phyloP scores from a whole-genome alignment of 192 early-diverging fungal species.

The Umbelopsis ramanniana region DNA sequence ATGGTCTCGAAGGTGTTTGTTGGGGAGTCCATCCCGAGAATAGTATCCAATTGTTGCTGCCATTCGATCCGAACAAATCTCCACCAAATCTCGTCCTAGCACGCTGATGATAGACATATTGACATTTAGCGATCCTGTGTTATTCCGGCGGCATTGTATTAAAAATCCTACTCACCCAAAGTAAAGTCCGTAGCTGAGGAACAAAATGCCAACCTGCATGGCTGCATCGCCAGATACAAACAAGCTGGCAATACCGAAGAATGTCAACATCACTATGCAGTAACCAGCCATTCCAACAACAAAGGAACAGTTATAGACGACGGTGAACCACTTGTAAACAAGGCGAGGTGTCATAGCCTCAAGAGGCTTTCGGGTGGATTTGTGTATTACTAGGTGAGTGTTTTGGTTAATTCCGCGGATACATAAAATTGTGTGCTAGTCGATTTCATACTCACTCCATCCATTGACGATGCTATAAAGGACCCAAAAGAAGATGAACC shows the following conservation, averaged over 20 bases:
- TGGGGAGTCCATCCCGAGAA: constrained; percentile 62
- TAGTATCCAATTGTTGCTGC: constrained; percentile 65
- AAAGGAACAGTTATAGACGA: constrained; percentile 63
- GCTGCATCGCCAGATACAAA: constrained; percentile 46
- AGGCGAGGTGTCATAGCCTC: constrained; percentile 62
- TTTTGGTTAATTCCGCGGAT: neutral
- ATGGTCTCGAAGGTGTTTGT: constrained; percentile 53
- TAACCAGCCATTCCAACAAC: constrained; percentile 60
- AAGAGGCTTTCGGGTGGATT: constrained; percentile 61
- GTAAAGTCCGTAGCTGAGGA: constrained; percentile 62
- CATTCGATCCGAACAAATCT: constrained; percentile 67
- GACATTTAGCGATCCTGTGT: neutral
- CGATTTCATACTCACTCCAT: constrained; percentile 27
- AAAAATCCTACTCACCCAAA: constrained; percentile 54
- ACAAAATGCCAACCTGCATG: constrained; percentile 47
- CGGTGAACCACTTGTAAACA: constrained; percentile 65
- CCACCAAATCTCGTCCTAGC: constrained; percentile 63
- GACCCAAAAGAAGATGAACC: constrained; percentile 38
- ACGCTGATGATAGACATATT: constrained; percentile 41
- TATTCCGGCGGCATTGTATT: neutral
- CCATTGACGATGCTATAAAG: constrained; percentile 38
- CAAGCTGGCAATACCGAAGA: constrained; percentile 54
- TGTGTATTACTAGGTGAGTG: constrained; percentile 48
- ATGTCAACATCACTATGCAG: constrained; percentile 51
- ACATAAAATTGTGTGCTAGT: neutral